Conservation (phyloP, 108 stramenopile species). For the Aurantiochytrium sp. region DNA sequence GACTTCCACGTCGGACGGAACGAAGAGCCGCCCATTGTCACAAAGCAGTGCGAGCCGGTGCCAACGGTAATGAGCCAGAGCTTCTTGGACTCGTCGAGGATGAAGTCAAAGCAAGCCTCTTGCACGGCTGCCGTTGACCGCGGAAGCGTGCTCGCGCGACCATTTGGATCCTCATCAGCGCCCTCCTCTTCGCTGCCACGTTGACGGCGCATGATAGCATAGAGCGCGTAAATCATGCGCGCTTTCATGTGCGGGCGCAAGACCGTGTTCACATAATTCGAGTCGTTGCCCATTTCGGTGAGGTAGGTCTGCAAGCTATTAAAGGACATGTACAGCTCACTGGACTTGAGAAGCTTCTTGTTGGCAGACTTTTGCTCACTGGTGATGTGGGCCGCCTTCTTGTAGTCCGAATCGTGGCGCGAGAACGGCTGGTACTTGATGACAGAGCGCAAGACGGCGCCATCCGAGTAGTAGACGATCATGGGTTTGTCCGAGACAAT, state of each 20-base stretch:
- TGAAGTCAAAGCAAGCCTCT: neutral
- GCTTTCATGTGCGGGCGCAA: slow-evolving; percentile 14
- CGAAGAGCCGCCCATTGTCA: neutral
- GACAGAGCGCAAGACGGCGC: neutral
- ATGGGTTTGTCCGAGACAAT: neutral
- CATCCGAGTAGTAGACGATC: neutral
- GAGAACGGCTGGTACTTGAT: neutral
- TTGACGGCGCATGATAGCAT: neutral
- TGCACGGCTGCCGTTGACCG: neutral
- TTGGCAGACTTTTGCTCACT: neutral
- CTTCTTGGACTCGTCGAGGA: neutral
- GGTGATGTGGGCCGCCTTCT: slow-evolving; percentile 8
- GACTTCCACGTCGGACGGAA: neutral
- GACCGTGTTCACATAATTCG: neutral
- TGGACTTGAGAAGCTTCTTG: slow-evolving; percentile 14
- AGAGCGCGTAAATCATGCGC: slow-evolving; percentile 5
- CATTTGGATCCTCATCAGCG: neutral
- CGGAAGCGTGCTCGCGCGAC: neutral
- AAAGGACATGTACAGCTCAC: slow-evolving; percentile 8
- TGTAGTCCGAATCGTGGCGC: slow-evolving; percentile 11
- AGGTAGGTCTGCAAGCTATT: neutral
- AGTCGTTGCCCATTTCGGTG: neutral
- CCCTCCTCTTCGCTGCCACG: neutral
- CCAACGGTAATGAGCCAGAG: slow-evolving; percentile 4
- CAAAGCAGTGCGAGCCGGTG: neutral